A percentile compares a stretch with the other conserved stretches of the same genome.
These are phyloP conservation scores for Gamarada debralockiae DNA, from an alignment of 495 filamentous ascomycete species.

Conservation along the genomic window DNA sequence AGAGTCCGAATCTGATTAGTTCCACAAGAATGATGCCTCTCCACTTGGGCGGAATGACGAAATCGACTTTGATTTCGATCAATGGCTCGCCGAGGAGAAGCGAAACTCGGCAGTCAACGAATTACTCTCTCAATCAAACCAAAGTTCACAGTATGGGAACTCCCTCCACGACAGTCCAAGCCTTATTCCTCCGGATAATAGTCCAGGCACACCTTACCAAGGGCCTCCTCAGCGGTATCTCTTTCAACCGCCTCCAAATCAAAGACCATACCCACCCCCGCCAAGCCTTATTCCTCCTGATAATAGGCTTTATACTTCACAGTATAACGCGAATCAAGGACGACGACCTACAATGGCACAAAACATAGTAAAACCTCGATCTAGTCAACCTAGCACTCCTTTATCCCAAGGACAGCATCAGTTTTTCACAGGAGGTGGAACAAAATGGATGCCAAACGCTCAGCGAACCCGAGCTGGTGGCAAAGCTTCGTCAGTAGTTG, in stretches of 20 bases:
- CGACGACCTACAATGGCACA: not conserved
- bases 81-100: too few species aligned
- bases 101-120: too few species aligned
- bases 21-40: too few species aligned
- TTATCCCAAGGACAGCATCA: slow-evolving; percentile 1
- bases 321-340: slow-evolving; percentile 18
- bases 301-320: slow-evolving; percentile 24
- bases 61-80: too few species aligned
- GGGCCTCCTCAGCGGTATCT: slow-evolving; percentile 3
- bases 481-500: slow-evolving; percentile 44
- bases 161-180: too few species aligned
- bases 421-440: slow-evolving; percentile 36
- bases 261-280: slow-evolving; percentile 11
- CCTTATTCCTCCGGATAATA: too few species aligned
- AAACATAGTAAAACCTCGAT: not conserved
- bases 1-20: too few species aligned
- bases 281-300: slow-evolving; percentile 8
- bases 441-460: slow-evolving; percentile 39
- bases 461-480: slow-evolving; percentile 43
- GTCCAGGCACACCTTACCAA: not conserved
- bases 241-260: slow-evolving; percentile 1
- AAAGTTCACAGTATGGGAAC: too few species aligned
- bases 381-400: slow-evolving; percentile 17
- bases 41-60: too few species aligned
- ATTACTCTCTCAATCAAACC: too few species aligned